phyloP scores from a whole-genome alignment of 495 filamentous ascomycete genomes.

The Hyaloscypha variabilis region DNA sequence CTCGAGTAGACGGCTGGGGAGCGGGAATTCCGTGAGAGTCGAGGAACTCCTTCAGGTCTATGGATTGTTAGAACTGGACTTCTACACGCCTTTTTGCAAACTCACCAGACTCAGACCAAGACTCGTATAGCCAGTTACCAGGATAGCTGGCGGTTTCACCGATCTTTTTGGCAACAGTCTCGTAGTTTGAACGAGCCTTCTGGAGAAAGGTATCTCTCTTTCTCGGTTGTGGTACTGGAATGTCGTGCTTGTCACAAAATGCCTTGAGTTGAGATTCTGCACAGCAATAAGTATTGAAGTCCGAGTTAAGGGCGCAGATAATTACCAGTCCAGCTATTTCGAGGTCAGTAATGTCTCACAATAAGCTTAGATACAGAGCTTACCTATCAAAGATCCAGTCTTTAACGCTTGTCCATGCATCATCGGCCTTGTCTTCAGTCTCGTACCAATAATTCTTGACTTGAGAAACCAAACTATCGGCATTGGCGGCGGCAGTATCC shows the following conservation, averaged over 20 bases:
- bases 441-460: conserved; percentile 77
- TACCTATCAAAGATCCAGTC: conserved; percentile 96
- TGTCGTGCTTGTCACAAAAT: conserved; percentile 85
- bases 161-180: conserved; percentile 77
- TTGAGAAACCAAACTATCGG: conserved; percentile 64
- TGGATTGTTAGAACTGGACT: neutral
- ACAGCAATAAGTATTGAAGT: conserved; percentile 11
- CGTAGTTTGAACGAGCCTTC: conserved; percentile 78
- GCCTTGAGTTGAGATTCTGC: conserved; percentile 82
- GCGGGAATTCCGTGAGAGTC: conserved; percentile 87
- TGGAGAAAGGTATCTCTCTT: conserved; percentile 81
- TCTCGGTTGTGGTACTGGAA: conserved; percentile 80
- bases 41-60: conserved; percentile 70
- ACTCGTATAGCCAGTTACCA: conserved; percentile 92
- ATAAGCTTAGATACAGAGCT: conserved; percentile 41
- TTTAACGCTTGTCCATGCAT: conserved; percentile 70
- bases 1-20: conserved; percentile 83
- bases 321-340: conserved; percentile 61
- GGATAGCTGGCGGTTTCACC: conserved; percentile 84
- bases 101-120: conserved; percentile 72
- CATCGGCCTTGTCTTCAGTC: conserved; percentile 69
- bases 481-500: conserved; percentile 61
- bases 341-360: conserved; percentile 31
- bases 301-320: neutral
- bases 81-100: conserved; percentile 58